Percentiles rank a stretch among this genome's conserved stretches.
These are phyloP conservation scores for Hericium coralloides DNA, from an alignment of 768 basidiomycete genomes.

Conservation along the genomic window DNA sequence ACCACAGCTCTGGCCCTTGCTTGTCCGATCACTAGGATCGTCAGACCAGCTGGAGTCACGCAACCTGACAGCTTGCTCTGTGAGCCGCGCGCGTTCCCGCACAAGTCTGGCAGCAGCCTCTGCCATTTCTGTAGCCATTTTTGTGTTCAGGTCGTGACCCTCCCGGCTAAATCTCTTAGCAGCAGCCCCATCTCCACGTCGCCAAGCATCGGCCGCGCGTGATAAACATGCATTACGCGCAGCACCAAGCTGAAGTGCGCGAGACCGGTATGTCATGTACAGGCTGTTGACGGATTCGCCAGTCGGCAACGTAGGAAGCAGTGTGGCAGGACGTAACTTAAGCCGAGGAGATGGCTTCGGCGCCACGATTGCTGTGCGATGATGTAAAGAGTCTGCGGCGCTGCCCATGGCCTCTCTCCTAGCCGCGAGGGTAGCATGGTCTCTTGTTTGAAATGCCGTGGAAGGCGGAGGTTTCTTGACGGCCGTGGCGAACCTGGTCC, in stretches of 20 bases:
- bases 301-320: constrained; percentile 85
- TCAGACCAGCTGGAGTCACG: constrained; percentile 75
- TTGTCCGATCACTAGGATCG: constrained; percentile 70
- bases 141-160: constrained; percentile 87
- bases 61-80: constrained; percentile 65
- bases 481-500: constrained; percentile 85
- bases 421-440: constrained; percentile 33
- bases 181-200: constrained; percentile 89
- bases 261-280: constrained; percentile 84
- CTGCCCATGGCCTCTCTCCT: constrained; percentile 51
- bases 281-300: constrained; percentile 70
- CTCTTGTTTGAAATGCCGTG: constrained; percentile 18
- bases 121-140: constrained; percentile 82
- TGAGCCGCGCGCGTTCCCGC: constrained; percentile 65
- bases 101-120: constrained; percentile 82
- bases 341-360: constrained; percentile 79
- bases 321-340: constrained; percentile 69
- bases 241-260: constrained; percentile 86
- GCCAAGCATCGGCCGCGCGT: constrained; percentile 93
- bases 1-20: constrained; percentile 67
- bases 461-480: constrained; percentile 58
- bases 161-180: constrained; percentile 93
- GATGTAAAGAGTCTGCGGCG: constrained; percentile 53
- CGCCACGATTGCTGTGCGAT: constrained; percentile 62
- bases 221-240: constrained; percentile 91